phyloP scores from a whole-genome alignment of 2,329 filamentous ascomycete species.

The Akanthomyces uredinophilus region DNA sequence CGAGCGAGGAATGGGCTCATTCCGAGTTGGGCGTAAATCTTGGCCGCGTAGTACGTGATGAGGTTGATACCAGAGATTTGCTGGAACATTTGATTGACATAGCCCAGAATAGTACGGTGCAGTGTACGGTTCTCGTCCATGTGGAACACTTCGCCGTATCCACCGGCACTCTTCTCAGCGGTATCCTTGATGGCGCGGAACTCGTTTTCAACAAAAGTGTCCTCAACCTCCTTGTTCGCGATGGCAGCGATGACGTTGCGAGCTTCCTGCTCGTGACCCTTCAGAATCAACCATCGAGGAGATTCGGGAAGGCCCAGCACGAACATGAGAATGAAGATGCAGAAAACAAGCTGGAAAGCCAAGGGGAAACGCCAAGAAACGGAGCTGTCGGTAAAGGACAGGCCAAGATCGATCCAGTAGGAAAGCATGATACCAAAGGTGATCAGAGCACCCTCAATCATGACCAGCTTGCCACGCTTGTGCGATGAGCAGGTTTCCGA shows the following conservation, averaged over 20 bases:
- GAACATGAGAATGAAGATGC: conserved; percentile 49
- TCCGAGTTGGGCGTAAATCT: conserved; percentile 52
- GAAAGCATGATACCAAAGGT: conserved; percentile 52
- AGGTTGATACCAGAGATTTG: conserved; percentile 61
- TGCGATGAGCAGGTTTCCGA: conserved; percentile 54
- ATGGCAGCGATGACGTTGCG: conserved; percentile 45
- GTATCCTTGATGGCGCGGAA: conserved; percentile 59
- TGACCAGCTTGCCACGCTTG: conserved; percentile 55
- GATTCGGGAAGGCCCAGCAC: conserved; percentile 52
- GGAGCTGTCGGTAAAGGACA: conserved; percentile 42
- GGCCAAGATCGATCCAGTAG: conserved; percentile 57
- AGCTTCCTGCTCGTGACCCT: conserved; percentile 43
- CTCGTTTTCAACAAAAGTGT: conserved; percentile 54
- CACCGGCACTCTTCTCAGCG: conserved; percentile 64
- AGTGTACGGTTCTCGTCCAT: conserved; percentile 52
- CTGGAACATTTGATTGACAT: conserved; percentile 59
- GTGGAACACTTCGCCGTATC: conserved; percentile 53
- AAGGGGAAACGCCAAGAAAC: conserved; percentile 55
- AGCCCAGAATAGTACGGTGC: conserved; percentile 56
- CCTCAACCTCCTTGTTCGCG: conserved; percentile 47
- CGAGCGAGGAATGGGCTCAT: conserved; percentile 51
- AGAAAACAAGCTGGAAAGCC: conserved; percentile 50
- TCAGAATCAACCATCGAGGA: conserved; percentile 43
- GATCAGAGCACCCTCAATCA: conserved; percentile 56
- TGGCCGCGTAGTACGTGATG: conserved; percentile 58